Base-by-base conservation (phyloP, 768 basidiomycete genomes). In the Amyloporia xantha region DNA sequence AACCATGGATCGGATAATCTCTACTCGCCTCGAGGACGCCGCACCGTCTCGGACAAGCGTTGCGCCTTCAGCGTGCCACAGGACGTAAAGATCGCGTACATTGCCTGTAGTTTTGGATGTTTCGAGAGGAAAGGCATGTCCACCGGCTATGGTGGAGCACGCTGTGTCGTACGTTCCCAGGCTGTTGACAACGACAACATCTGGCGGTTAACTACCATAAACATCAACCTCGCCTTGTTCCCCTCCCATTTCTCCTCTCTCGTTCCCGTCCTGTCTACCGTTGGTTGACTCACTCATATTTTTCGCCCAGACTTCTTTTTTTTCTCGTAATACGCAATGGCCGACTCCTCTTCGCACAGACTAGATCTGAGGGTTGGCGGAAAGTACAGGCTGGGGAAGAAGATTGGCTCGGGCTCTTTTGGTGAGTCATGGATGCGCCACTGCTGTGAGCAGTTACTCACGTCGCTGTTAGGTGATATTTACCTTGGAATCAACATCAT, bases 401-500 rank as follows among this genome's bases (percentile, higher is more conserved):
- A 97, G 86, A 97, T 98, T 62, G 95, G 95, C 54, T 95, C 92
- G 27, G 95, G 95, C 54, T 97, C 94, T 39, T 97, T 98, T 62
- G 92, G 94, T 95, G 61, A 63, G 86, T 75, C 33, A 5, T 21
- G 19, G 19, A 13, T 10, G 30, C 48, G 12, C 24, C 19, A 13
- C 6, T 26, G 42, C 21, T n/a, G n/a, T n/a, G n/a, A n/a, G n/a
- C 13, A 23, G 13, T 27, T 52, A 19, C 28, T 41, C 44, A 50
- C 37, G 33, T 57, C 41, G 45, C 17, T 20, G 30, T 20, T 40
- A 95, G 95, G 93, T 69, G 95, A 97, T 66, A 97, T 99, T 71
- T 98, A 98, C 68, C 90, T 98, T 54, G 96, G 96, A 50, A 95
- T 96, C 69, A 99, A 98, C 78, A 97, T 99, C 74, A 97, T 98